These are phyloP conservation scores for Paecilomyces fulvus DNA, from an alignment of 2,329 filamentous ascomycete species.

Conservation along the genomic window DNA sequence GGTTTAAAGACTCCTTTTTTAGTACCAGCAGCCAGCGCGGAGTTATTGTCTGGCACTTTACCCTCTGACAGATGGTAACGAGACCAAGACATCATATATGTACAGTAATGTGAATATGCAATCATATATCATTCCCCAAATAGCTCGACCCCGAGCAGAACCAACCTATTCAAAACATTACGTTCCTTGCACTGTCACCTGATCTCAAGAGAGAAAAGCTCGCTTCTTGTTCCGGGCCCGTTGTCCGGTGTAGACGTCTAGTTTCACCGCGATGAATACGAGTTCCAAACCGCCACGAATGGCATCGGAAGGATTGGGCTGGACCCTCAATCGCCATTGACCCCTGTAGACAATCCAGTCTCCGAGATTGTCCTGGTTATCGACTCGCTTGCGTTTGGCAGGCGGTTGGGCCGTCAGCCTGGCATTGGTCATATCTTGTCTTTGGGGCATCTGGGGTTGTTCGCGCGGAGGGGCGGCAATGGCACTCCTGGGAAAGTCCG, in stretches of 20 bases:
- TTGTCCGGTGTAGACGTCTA: constrained; percentile 64
- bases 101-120: neutral
- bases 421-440: constrained; percentile 2
- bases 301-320: constrained; percentile 30
- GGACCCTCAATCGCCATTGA: constrained; percentile 65
- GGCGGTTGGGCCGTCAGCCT: constrained; percentile 8
- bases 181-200: neutral
- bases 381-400: constrained; percentile 37
- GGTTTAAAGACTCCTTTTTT: too few species aligned
- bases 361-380: constrained; percentile 14
- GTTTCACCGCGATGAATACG: constrained; percentile 64
- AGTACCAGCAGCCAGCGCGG: neutral
- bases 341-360: constrained; percentile 59
- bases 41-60: neutral
- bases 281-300: constrained; percentile 53
- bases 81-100: neutral
- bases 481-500: neutral
- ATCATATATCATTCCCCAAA: neutral
- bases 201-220: constrained; percentile 48
- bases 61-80: neutral
- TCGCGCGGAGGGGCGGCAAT: neutral
- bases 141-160: neutral
- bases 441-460: neutral
- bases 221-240: constrained; percentile 56
- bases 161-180: neutral